Evolutionary conservation across 768 basidiomycete genomes (phyloP), one percentile per base, ranked within the genome.

Genomic region (Pisolithus albus): DNA sequence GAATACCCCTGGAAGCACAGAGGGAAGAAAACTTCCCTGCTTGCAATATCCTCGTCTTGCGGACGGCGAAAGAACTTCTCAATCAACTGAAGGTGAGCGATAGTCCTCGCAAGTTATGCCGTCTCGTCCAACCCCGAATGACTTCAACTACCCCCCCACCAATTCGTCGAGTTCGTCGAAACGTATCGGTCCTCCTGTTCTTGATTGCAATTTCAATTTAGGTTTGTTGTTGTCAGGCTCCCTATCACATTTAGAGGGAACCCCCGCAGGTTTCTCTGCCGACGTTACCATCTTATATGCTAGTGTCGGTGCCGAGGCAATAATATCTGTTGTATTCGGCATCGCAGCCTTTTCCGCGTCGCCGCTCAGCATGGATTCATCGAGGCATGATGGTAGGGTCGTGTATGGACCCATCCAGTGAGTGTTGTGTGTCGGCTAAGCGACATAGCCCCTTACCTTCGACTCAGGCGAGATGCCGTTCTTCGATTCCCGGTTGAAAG

Each of bases 171-270:
- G 52, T 66, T 68, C 16, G 70, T 89, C 3, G 70, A 74, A 34
- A 82, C 85, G 62, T 86, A 82, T 64, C 90, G 86, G 86, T 78
- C 81, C 0, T 80, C 83, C 13, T 88, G 84, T 56, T 69, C 81
- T 4, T 84, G 84, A 61, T 67, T 91, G n/a, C 81, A 83, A 46
- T 72, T 76, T 32, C 88, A 91, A 52, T 66, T 90, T 16, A 74
- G 74, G 16, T 77, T 88, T 51, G 71, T 90, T 40, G 71, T 70
- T 4, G 77, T 88, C 67, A 86, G 82, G 60, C 89, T 82, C 64
- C 88, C 77, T 5, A 61, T 77, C 39, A 52, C 77, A 0, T 68
- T 88, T 26, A 47, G 64, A n/a, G 70, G 74, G 43, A 55, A 62
- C 55, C 23, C 59, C 49, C 19, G n/a, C 70, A 70, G 70, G 71